Evolutionary conservation across 441 rosid species (phyloP), one percentile per base, ranked within the genome.

Genomic region (Euphorbia celastroides): DNA sequence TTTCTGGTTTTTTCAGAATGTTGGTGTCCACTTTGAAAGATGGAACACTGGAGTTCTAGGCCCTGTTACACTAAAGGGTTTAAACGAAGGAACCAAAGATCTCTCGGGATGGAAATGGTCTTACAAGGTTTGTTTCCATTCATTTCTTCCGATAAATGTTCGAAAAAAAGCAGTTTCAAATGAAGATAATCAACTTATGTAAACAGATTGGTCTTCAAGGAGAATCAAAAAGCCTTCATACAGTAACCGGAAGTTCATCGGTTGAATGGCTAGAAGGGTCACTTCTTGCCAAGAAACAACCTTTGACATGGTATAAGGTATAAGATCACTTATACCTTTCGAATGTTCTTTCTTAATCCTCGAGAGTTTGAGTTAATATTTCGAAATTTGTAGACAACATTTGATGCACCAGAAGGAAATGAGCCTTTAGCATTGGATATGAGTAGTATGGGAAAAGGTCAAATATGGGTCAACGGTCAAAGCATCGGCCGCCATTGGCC

Each of bases 401-500:
- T 95, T 70, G 78, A 88, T 77, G 86, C 97, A 62, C 98, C 99
- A 9, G 88, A 88, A 46, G 99, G 99, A 50, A 83, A 85, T 11
- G 96, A 90, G 66, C 99, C 98, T 1, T 75, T 95, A 74, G 99
- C 98, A 66, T 83, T 95, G 68, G 98, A 90, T 83, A 86, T 95
- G 95, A 85, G 79, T 59, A 88, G 95, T 22, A 95, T 95, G 98
- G 99, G 99, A 32, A 95, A 95, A 72, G 99, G 99, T 51, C 95
- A 95, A 77, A 81, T 92, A 65, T 95, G 99, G 99, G 86, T 95
- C 66, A 95, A 95, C 30, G 97, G 96, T 19, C 82, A 87, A 79
- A 90, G 93, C 71, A 85, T 95, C 19, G 99, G 99, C 12, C 87
- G 99, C 79, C 90, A 95, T 73, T 95, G 98, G 98, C 86, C 96